Conservation (phyloP, 2,329 filamentous ascomycete species). For the Chaetothyriales sp. region DNA sequence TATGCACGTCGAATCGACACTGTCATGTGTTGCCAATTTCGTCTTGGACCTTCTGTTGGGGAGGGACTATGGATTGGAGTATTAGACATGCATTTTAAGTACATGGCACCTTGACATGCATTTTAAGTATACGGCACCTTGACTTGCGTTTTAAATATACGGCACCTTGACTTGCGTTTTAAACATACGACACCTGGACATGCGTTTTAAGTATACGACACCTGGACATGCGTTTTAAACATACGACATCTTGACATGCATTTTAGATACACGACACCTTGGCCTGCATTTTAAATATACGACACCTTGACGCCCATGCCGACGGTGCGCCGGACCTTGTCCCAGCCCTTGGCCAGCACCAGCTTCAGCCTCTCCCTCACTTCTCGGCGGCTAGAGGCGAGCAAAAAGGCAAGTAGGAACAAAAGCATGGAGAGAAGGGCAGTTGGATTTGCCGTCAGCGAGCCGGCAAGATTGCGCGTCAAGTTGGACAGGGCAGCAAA, state of each 20-base stretch:
- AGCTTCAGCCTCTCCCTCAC: slow-evolving; percentile 61
- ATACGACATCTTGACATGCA: slow-evolving; percentile 96
- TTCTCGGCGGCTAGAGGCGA: slow-evolving; percentile 61
- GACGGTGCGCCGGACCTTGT: slow-evolving; percentile 68
- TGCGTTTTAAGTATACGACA: slow-evolving; percentile 74
- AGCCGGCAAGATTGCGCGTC: slow-evolving; percentile 37
- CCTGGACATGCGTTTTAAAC: slow-evolving; percentile 74
- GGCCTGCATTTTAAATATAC: slow-evolving; percentile 68
- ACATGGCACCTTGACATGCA: slow-evolving; percentile 96
- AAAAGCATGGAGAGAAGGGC: slow-evolving; percentile 51
- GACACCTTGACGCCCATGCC: slow-evolving; percentile 97
- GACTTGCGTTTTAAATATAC: slow-evolving; percentile 68
- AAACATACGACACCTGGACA: slow-evolving; percentile 93
- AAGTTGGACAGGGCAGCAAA: slow-evolving; percentile 36
- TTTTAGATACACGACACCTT: slow-evolving; percentile 86
- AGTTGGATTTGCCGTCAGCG: slow-evolving; percentile 42
- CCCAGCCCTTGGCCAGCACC: slow-evolving; percentile 58
- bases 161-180: slow-evolving; percentile 81
- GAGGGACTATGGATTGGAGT: too few species aligned
- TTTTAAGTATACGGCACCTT: slow-evolving; percentile 86
- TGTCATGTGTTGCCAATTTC: too few species aligned
- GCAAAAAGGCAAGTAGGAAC: slow-evolving; percentile 64
- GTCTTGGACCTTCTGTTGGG: too few species aligned
- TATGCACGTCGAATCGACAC: too few species aligned
- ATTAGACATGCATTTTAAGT: too few species aligned